Base-by-base conservation (phyloP, 768 basidiomycete genomes). In the Hydnomerulius pinastri region DNA sequence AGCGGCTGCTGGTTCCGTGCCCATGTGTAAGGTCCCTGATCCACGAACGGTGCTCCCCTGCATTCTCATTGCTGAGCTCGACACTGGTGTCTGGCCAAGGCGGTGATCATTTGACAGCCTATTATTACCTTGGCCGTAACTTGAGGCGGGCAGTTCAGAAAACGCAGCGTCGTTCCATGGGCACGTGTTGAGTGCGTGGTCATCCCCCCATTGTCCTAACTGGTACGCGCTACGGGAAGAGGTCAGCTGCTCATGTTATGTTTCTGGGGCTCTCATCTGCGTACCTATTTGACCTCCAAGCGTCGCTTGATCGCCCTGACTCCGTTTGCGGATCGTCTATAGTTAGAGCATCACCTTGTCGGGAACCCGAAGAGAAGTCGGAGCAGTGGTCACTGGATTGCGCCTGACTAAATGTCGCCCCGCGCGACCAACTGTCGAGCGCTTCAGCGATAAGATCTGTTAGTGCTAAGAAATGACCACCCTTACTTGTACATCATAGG, bases 401-500 rank as follows among this genome's bases (percentile, higher is more conserved):
- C 8, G 25, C 23, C 28, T 7, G 41, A 13, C 6, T 18, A 13
- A 17, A 28, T 15, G 30, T 10, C 1, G 17, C 29, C 20, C n/a
- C 35, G 9, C 21, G 44, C 11, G 38, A 6, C 33, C 17, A 20
- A 11, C 47, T 61, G 42, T 42, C 24, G 12, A 48, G 39, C 21
- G 8, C 32, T 21, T 50, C 1, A 35, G 33, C n/a, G 6, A 17
- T 6, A 50, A 25, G 4, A 25, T 10, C n/a, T 2, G 17, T 21
- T 4, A 29, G 4, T 15, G 32, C 6, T 1, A n/a, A 40, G 28
- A 37, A 30, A 49, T 1, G 9, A 24, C 8, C 11, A 23, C 21
- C n/a, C 51, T 54, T 40, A 66, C 61, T 43, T 50, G 46, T 46
- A 29, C 23, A 29, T 27, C 38, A 18, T 33, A 7, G 27, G 41